A percentile compares a stretch with the other conserved stretches of the same genome.
Evolutionary conservation across 345 rosid species (phyloP).

Genomic region (Noccaea bulbosa): DNA sequence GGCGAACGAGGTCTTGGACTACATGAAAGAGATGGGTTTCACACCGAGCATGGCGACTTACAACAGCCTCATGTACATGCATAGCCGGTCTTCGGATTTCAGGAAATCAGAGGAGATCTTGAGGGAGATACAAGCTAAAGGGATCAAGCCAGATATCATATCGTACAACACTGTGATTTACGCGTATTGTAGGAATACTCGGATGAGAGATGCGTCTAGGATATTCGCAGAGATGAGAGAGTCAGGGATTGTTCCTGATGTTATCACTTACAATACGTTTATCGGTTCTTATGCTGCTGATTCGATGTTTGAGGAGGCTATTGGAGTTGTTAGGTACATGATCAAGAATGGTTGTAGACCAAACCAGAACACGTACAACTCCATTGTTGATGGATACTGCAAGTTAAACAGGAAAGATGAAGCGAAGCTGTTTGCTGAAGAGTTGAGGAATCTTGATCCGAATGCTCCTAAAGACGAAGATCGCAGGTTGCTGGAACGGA

Average conservation of each 20-base stretch:
- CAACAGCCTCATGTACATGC: constrained; percentile 89
- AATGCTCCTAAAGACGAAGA: constrained; percentile 58
- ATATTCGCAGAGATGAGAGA: constrained; percentile 74
- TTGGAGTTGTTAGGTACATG: constrained; percentile 75
- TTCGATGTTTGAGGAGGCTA: constrained; percentile 82
- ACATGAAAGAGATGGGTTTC: constrained; percentile 79
- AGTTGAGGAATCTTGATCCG: constrained; percentile 69
- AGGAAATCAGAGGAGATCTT: constrained; percentile 70
- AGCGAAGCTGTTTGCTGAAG: constrained; percentile 61
- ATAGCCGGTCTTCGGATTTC: constrained; percentile 75
- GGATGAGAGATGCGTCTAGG: constrained; percentile 86
- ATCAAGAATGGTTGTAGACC: constrained; percentile 74
- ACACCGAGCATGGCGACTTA: constrained; percentile 82
- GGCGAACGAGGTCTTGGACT: constrained; percentile 72
- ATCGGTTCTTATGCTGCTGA: constrained; percentile 86
- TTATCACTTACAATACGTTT: constrained; percentile 85
- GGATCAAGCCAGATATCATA: constrained; percentile 82
- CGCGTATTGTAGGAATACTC: constrained; percentile 86
- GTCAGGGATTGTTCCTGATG: constrained; percentile 74
- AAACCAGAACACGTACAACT: constrained; percentile 77
- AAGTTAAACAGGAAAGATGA: constrained; percentile 66
- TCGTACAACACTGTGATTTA: constrained; percentile 89
- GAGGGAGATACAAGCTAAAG: constrained; percentile 67
- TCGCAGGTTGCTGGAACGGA: constrained; percentile 63
- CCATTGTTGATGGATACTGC: constrained; percentile 86